Conservation (phyloP, 2,329 filamentous ascomycete genomes). For the Aulographum hederae region DNA sequence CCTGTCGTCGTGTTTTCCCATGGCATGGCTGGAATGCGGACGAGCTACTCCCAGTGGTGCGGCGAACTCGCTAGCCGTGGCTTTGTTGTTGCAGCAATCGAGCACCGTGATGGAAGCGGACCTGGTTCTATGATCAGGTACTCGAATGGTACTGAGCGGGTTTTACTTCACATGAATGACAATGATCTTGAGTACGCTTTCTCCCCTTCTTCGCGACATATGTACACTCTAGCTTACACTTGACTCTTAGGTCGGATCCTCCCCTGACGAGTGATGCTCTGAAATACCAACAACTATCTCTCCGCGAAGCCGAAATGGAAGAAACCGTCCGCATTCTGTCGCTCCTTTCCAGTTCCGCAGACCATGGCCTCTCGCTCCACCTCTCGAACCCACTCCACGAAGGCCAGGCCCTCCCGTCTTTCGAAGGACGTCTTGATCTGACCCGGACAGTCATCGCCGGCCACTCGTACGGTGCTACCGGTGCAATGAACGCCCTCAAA, state of each 20-base stretch:
- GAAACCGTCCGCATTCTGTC: slow-evolving; percentile 24
- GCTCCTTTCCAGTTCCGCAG: not conserved
- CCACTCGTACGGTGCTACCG: slow-evolving; percentile 1
- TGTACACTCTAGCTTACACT: slow-evolving; percentile 8
- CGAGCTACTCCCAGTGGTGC: slow-evolving; percentile 26
- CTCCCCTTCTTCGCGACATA: not conserved
- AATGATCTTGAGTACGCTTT: slow-evolving; percentile 12
- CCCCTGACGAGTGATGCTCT: slow-evolving; percentile 17
- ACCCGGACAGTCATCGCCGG: not conserved
- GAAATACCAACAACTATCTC: slow-evolving; percentile 23
- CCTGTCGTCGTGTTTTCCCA: slow-evolving; percentile 28
- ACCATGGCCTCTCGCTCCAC: not conserved
- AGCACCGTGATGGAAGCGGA: slow-evolving; percentile 28
- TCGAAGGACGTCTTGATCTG: not conserved
- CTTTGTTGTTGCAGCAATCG: slow-evolving; percentile 25
- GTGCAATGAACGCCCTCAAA: not conserved
- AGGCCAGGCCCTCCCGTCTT: not conserved
- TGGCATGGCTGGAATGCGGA: slow-evolving; percentile 26
- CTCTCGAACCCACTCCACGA: not conserved
- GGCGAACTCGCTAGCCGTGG: slow-evolving; percentile 27
- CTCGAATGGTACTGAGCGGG: slow-evolving; percentile 13
- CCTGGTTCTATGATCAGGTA: slow-evolving; percentile 23
- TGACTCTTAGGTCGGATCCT: slow-evolving; percentile 6
- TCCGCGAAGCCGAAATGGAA: slow-evolving; percentile 26
- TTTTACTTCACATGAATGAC: slow-evolving; percentile 19